Conservation (phyloP, 805 yeast species). For the Kluyveromyces nonfermentans region DNA sequence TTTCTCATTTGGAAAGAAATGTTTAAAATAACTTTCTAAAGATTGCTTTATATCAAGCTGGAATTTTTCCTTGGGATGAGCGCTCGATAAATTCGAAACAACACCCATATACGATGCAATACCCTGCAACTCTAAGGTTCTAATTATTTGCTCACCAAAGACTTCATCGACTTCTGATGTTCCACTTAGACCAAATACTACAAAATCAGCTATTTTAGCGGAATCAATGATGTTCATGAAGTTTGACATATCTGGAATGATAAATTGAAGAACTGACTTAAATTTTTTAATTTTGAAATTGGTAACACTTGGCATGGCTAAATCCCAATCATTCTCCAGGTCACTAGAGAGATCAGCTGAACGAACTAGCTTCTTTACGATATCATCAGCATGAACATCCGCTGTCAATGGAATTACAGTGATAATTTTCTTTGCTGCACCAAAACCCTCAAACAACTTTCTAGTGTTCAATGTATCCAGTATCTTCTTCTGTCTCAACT, state of each 20-base stretch:
- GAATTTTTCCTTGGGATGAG: slow-evolving; percentile 64
- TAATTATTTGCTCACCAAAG: slow-evolving; percentile 80
- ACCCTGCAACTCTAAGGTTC: slow-evolving; percentile 89
- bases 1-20: slow-evolving; percentile 75
- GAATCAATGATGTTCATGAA: slow-evolving; percentile 71
- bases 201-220: slow-evolving; percentile 82
- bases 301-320: slow-evolving; percentile 41
- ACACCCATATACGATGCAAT: slow-evolving; percentile 74
- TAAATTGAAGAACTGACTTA: slow-evolving; percentile 60
- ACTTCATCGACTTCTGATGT: slow-evolving; percentile 67
- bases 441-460: slow-evolving; percentile 67
- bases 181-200: slow-evolving; percentile 84
- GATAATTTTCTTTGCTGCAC: slow-evolving; percentile 76
- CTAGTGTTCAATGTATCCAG: slow-evolving; percentile 47
- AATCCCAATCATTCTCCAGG: slow-evolving; percentile 24
- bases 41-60: slow-evolving; percentile 64
- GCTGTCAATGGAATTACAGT: slow-evolving; percentile 71
- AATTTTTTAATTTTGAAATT: slow-evolving; percentile 51
- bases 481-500: slow-evolving; percentile 65
- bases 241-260: slow-evolving; percentile 62
- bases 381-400: slow-evolving; percentile 52
- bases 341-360: slow-evolving; percentile 30
- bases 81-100: slow-evolving; percentile 58
- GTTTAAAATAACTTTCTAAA: slow-evolving; percentile 53
- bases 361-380: slow-evolving; percentile 42